A percentile compares a stretch with the other conserved stretches of the same genome.
phyloP scores from a whole-genome alignment of 345 rosid genomes.

The Salix caprea region DNA sequence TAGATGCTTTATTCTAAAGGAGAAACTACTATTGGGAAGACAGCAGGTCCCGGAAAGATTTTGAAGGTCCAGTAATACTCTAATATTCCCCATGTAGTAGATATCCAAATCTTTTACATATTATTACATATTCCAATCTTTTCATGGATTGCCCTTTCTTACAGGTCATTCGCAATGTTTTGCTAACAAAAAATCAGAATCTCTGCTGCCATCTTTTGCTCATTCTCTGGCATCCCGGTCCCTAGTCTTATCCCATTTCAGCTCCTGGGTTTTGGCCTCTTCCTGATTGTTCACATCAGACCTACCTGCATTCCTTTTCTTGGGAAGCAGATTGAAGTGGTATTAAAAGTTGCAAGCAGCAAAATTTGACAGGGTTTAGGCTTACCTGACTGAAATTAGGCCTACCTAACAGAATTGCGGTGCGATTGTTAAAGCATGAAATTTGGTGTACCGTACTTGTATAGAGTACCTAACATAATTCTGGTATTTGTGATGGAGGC shows the following conservation, averaged over 20 bases:
- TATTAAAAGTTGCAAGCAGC: not conserved
- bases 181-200: not conserved
- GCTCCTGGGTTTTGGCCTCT: conserved; percentile 8
- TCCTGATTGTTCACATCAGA: not conserved
- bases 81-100: not conserved
- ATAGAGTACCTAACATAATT: too few species aligned
- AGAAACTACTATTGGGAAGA: not conserved
- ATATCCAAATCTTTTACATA: too few species aligned
- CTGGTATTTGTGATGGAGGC: too few species aligned
- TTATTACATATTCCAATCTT: too few species aligned
- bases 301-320: not conserved
- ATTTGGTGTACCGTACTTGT: not conserved
- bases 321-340: not conserved
- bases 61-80: conserved; percentile 3
- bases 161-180: not conserved
- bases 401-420: not conserved
- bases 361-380: not conserved
- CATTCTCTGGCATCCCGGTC: conserved; percentile 1
- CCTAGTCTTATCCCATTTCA: not conserved
- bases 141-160: not conserved
- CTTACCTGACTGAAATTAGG: not conserved
- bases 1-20: conserved; percentile 1
- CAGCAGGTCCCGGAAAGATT: conserved; percentile 4
- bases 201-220: not conserved
- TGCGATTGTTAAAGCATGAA: not conserved